phyloP scores from a whole-genome alignment of 305 asterid species.

The Rubia peregrina region DNA sequence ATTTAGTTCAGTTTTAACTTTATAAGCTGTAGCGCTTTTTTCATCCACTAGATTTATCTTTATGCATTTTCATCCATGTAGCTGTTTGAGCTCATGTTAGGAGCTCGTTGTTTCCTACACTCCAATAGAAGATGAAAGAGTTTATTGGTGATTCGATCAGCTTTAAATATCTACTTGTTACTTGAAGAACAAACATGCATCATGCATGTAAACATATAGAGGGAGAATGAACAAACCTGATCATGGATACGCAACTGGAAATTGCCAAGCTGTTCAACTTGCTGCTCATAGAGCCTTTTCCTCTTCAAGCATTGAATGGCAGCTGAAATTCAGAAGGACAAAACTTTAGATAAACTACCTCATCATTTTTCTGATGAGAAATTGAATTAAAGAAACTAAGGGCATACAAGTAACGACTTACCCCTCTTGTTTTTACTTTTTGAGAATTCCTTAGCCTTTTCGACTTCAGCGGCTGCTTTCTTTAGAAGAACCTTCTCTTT shows the following conservation, averaged over 20 bases:
- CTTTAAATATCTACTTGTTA: neutral
- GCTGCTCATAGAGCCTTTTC: slow-evolving; percentile 38
- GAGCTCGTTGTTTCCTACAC: neutral
- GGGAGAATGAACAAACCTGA: slow-evolving; percentile 27
- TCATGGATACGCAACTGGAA: slow-evolving; percentile 47
- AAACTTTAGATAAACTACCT: neutral
- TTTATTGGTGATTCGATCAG: neutral
- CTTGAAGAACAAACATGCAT: neutral
- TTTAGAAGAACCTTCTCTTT: slow-evolving; percentile 66
- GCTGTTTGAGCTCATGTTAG: neutral
- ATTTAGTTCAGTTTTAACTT: neutral
- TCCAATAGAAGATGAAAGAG: neutral
- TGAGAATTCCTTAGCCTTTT: slow-evolving; percentile 76
- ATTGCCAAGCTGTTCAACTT: slow-evolving; percentile 38
- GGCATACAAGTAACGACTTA: slow-evolving; percentile 18
- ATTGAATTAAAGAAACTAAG: neutral
- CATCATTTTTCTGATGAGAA: neutral
- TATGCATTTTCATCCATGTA: neutral
- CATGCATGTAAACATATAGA: neutral
- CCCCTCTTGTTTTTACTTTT: slow-evolving; percentile 78
- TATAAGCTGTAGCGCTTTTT: neutral
- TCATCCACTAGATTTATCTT: neutral
- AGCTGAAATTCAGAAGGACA: slow-evolving; percentile 22
- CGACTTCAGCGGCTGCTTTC: slow-evolving; percentile 76
- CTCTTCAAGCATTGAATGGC: slow-evolving; percentile 44